Base-by-base conservation (phyloP, 2,329 filamentous ascomycete species). In the Trichoderma guizhouense region DNA sequence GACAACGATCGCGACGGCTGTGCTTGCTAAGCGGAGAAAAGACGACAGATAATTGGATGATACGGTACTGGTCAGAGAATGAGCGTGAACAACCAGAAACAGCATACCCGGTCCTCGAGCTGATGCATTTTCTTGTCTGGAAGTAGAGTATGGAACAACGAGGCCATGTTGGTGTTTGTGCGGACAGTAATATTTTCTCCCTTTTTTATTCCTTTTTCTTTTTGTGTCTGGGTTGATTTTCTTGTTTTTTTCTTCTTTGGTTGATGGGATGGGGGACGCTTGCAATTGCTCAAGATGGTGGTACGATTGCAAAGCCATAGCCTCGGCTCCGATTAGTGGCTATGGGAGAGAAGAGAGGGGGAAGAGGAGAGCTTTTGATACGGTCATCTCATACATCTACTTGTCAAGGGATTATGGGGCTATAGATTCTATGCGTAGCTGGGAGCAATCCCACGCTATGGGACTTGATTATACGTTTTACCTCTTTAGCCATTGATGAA, bases 1-100 rank as follows among this genome's bases (percentile, higher is more conserved):
- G 95, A 97, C 83, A 94, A 94, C 82, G 93, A 97, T 78, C 91
- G 93, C 78, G 94, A 97, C 79, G 94, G 95, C 71, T 99, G 96
- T 83, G 91, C 95, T 78, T 99, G 96, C 86, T 99, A 88, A 88
- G 61, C 36, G 73, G 53, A 21, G 18, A 26, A 57, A 30, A 24
- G 47, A 26, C 60, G 43, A 43, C 28, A 39, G 39, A 15, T 36
- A 64, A 21, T 60, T 60, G 51, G 58, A 71, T 47, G 62, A 55
- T 47, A 65, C 47, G 67, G 9, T 9, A 57, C 26, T 57, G 36
- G 51, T 58, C 51, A 55, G 47, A 66, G 65, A 66, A 70, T 55
- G 61, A 60, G 51, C 36, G 32, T 28, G 36, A 24, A 69, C 43
- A 69, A 58, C 34, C 60, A 53, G 71, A 68, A 34, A 55, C 66